Conservation (phyloP, 768 basidiomycete genomes). For the Myochromella boudieri region DNA sequence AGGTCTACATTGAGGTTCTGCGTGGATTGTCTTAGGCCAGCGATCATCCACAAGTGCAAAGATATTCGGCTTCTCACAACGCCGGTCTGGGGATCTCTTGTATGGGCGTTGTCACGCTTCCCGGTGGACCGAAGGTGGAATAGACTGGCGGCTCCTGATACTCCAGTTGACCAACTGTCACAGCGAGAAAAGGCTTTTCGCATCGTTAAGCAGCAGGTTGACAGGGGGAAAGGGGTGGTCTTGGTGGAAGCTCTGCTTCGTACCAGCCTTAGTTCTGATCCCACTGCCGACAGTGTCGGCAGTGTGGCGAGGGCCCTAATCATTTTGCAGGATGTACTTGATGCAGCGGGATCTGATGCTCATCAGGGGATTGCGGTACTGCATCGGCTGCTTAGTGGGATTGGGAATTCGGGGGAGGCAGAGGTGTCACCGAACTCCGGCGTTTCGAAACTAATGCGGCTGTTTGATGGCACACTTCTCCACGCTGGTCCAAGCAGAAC, state of each 20-base stretch:
- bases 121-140: slow-evolving; percentile 23
- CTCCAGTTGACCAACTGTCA: slow-evolving; percentile 17
- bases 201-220: slow-evolving; percentile 47
- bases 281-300: neutral
- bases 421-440: neutral
- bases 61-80: slow-evolving; percentile 37
- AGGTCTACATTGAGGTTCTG: slow-evolving; percentile 38
- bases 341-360: slow-evolving; percentile 22
- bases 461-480: slow-evolving; percentile 49
- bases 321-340: slow-evolving; percentile 37
- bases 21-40: slow-evolving; percentile 30
- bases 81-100: slow-evolving; percentile 51
- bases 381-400: slow-evolving; percentile 30
- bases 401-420: slow-evolving; percentile 21
- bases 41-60: slow-evolving; percentile 32
- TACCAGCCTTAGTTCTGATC: slow-evolving; percentile 2
- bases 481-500: slow-evolving; percentile 25
- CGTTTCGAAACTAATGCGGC: slow-evolving; percentile 26
- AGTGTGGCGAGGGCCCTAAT: slow-evolving; percentile 34
- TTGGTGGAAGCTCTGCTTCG: slow-evolving; percentile 42
- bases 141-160: slow-evolving; percentile 16
- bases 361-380: slow-evolving; percentile 36
- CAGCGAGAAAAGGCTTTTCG: slow-evolving; percentile 35
- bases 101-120: slow-evolving; percentile 51
- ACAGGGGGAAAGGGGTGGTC: slow-evolving; percentile 40